phyloP scores from a whole-genome alignment of 352 stramenopile species.

The Sclerospora graminicola region DNA sequence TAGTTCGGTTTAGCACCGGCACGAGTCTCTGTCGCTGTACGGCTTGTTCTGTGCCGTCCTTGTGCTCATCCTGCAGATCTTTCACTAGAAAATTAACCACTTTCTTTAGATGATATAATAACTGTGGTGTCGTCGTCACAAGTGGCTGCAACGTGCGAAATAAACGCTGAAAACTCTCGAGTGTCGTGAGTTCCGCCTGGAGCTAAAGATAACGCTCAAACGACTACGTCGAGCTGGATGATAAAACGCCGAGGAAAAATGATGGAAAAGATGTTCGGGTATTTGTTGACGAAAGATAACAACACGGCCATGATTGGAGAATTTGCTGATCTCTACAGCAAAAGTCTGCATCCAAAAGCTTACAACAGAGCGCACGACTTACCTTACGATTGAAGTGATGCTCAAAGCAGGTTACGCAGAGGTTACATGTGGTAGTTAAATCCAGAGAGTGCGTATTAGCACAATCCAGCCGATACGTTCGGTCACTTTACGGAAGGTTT shows the following conservation, averaged over 20 bases:
- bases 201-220: constrained; percentile 75
- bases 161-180: constrained; percentile 74
- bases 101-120: too few relatives aligned
- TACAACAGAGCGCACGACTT: constrained; percentile 51
- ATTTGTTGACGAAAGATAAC: constrained; percentile 29
- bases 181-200: constrained; percentile 73
- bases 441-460: constrained; percentile 66
- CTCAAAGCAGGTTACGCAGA: constrained; percentile 39
- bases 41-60: constrained; percentile 22
- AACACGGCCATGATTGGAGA: constrained; percentile 51
- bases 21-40: constrained; percentile 62
- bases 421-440: constrained; percentile 77
- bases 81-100: too few relatives aligned
- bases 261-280: constrained; percentile 66
- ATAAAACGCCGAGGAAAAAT: constrained; percentile 39
- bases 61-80: constrained; percentile 37
- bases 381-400: constrained; percentile 60
- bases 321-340: constrained; percentile 56
- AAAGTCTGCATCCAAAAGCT: constrained; percentile 32
- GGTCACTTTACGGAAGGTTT: constrained; percentile 60
- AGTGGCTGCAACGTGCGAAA: too few relatives aligned
- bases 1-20: constrained; percentile 61
- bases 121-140: too few relatives aligned
- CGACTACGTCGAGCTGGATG: constrained; percentile 43
- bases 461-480: too few relatives aligned